phyloP scores from a whole-genome alignment of 331 rosid species.

The Malus hybrid region DNA sequence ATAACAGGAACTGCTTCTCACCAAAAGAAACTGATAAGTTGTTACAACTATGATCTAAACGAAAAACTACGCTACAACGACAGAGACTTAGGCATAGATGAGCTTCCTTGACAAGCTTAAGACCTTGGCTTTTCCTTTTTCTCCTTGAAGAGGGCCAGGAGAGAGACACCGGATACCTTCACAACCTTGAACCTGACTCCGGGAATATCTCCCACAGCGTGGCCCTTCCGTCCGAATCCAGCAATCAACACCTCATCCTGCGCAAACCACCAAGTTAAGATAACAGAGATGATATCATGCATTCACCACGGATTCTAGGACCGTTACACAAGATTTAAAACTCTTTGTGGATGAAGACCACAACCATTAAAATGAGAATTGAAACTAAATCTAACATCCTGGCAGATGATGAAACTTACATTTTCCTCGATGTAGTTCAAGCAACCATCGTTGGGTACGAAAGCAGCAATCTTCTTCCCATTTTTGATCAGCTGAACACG shows the following conservation, averaged over 20 bases:
- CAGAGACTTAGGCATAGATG: background rate
- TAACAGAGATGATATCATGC: background rate
- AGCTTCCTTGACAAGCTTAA: background rate
- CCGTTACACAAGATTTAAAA: background rate
- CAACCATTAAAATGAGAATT: background rate
- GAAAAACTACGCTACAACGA: background rate
- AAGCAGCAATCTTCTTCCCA: conserved; percentile 40
- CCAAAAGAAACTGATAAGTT: background rate
- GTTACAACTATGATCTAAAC: background rate
- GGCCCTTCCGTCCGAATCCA: conserved; percentile 39
- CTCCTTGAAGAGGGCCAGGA: conserved; percentile 38
- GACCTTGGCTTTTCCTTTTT: conserved; percentile 46
- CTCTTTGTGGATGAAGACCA: background rate
- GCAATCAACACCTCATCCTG: conserved; percentile 43
- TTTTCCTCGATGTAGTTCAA: conserved; percentile 37
- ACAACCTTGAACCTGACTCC: conserved; percentile 45
- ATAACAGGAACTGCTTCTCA: background rate
- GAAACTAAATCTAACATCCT: background rate
- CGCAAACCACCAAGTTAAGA: background rate
- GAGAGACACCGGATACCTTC: conserved; percentile 37
- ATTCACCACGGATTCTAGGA: background rate
- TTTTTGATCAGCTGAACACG: conserved; percentile 37
- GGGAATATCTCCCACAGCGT: conserved; percentile 42
- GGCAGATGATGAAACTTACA: background rate
- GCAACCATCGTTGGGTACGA: conserved; percentile 40